phyloP scores from a whole-genome alignment of 495 filamentous ascomycete genomes.

The Pyrenopolyporus hunteri region DNA sequence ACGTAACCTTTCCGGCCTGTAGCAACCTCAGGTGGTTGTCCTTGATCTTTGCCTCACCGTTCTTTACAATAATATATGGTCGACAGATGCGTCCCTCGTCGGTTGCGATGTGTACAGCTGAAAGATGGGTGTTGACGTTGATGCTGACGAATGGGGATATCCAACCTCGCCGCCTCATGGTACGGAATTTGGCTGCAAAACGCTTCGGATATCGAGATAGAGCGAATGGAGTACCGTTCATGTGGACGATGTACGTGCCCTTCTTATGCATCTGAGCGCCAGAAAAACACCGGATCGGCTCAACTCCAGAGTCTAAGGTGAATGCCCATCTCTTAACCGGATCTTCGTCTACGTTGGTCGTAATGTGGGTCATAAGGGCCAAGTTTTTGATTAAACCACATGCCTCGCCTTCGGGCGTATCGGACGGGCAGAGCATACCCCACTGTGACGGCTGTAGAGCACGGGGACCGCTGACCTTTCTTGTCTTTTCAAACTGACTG shows the following conservation, averaged over 20 bases:
- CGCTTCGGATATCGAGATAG: conserved; percentile 80
- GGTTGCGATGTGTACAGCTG: conserved; percentile 91
- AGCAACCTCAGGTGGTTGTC: conserved; percentile 76
- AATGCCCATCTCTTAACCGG: conserved; percentile 82
- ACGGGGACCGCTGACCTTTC: conserved; percentile 93
- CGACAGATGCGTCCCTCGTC: conserved; percentile 96
- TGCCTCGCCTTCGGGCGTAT: conserved; percentile 97
- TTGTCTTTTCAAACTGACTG: conserved; percentile 97
- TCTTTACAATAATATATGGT: conserved; percentile 91
- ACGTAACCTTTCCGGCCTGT: conserved; percentile 78
- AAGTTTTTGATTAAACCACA: conserved; percentile 98
- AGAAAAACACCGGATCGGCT: conserved; percentile 65
- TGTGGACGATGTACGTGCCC: conserved; percentile 87
- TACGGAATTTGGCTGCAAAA: conserved; percentile 83
- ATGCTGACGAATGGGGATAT: conserved; percentile 95
- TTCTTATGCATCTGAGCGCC: conserved; percentile 82
- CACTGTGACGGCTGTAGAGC: conserved; percentile 97
- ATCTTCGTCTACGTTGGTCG: conserved; percentile 89
- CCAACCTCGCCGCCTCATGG: conserved; percentile 81
- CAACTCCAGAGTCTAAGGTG: conserved; percentile 67
- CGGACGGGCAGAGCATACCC: conserved; percentile 94
- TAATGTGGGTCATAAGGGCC: conserved; percentile 99
- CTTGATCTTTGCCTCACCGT: conserved; percentile 78
- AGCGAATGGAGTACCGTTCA: conserved; percentile 92
- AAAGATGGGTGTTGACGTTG: conserved; percentile 89